Evolutionary conservation across 2,329 filamentous ascomycete genomes (phyloP), one percentile per base, ranked within the genome.

Genomic region (Penicillium hordei): DNA sequence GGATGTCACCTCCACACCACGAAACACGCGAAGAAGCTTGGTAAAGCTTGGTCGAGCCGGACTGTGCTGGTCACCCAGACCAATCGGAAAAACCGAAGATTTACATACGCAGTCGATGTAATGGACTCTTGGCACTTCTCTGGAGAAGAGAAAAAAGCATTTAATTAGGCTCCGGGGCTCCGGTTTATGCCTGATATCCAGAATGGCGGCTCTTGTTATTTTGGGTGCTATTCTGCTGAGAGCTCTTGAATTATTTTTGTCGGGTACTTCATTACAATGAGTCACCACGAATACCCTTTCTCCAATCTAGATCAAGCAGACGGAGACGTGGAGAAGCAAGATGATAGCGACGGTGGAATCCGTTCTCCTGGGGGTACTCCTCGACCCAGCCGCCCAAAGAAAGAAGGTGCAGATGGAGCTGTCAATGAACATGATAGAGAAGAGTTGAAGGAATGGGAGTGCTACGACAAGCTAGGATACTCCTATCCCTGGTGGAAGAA

Each of bases 381-480:
- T 1, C 60, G 31, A n/a, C 33, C 50, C 4, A 55, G 46, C 33
- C 60, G 60, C 15, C 54, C 48, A 23, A 51, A 60, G 33, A 57
- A 59, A 53, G 52, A 57, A n/a, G 56, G 58, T 21, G 29, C 51
- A 29, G 39, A 61, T 51, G 59, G 59, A 40, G 39, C 27, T 17
- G 21, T 43, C 17, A 19, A 57, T 34, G 60, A 52, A 39, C n/a
- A 56, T 6, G 61, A 66, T 1, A 75, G 69, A 51, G 46, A 65
- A 2, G 76, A 82, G 59, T 61, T 84, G 40, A 79, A 74, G 2
- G 79, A 82, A 59, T 75, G 76, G 29, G 85, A 88, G 61, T 88
- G 85, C 70, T 87, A 86, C 70, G 80, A 83, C 12, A 82, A 89
- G 70, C 78, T 90, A 2, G 87, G 86, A 48, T 90, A 81, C 68